Evolutionary conservation across 441 rosid genomes (phyloP).

Genomic region (Viola pubescens): DNA sequence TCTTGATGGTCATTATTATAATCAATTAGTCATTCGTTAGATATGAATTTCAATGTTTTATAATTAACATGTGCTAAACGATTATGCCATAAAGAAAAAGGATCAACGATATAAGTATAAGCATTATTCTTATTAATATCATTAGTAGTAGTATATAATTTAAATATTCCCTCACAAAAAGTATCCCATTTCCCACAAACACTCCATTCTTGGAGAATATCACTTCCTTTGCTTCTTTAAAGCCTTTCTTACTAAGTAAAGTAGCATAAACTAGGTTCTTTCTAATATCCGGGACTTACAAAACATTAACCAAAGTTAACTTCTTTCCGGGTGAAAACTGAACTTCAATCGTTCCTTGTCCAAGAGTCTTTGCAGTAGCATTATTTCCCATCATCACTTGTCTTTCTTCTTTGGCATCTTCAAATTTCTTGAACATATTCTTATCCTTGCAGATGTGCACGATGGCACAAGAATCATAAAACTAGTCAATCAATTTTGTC

Average conservation of each 20-base stretch:
- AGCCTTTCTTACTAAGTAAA: background rate
- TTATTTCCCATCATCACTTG: slow-evolving; percentile 1
- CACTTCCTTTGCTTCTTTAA: background rate
- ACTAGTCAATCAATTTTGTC: background rate
- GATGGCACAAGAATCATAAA: background rate
- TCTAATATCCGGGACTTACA: background rate
- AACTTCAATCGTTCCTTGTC: background rate
- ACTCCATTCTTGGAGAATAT: background rate
- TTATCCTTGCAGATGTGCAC: background rate
- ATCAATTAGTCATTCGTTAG: background rate
- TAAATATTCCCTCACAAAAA: slow-evolving; percentile 7
- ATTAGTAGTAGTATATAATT: background rate
- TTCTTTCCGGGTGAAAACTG: slow-evolving; percentile 1
- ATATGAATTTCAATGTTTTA: background rate
- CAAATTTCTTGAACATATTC: slow-evolving; percentile 2
- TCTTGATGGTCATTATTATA: background rate
- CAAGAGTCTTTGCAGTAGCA: background rate
- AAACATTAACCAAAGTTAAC: background rate
- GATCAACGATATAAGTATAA: background rate
- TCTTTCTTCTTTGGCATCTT: background rate
- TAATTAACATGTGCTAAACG: background rate
- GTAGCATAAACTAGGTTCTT: background rate
- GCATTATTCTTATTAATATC: background rate
- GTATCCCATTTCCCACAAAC: slow-evolving; percentile 1
- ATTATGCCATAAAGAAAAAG: background rate